Percentiles rank a stretch among this genome's conserved stretches.
Conservation (phyloP, 495 filamentous ascomycete genomes). For the Podospora anserina region DNA sequence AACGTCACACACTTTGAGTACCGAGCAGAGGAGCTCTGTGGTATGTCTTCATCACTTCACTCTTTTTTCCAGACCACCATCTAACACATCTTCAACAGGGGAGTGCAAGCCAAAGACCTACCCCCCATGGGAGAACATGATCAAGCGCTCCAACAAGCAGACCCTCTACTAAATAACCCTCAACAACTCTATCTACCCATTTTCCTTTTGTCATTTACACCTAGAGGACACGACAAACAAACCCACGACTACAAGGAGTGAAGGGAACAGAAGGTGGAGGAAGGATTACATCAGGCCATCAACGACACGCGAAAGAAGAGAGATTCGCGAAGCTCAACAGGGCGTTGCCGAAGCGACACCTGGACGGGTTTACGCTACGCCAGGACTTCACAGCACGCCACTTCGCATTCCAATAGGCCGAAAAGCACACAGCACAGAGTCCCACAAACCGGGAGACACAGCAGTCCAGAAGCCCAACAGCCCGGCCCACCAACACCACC, state of each 20-base stretch:
- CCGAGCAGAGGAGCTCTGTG: conserved; percentile 34
- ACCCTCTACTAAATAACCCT: conserved; percentile 21
- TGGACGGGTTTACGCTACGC: neutral
- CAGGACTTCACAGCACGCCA: neutral
- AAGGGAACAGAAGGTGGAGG: neutral
- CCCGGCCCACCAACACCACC: neutral
- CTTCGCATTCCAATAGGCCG: neutral
- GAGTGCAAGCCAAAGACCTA: conserved; percentile 39
- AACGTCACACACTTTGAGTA: conserved; percentile 43
- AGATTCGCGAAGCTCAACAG: neutral
- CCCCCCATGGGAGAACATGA: conserved; percentile 39
- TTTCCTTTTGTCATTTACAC: neutral
- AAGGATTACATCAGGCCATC: neutral
- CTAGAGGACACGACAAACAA: neutral
- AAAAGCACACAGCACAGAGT: neutral
- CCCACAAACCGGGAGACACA: neutral
- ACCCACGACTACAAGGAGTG: neutral
- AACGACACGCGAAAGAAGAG: neutral
- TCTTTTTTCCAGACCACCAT: neutral
- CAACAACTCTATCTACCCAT: neutral
- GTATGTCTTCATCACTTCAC: conserved; percentile 25
- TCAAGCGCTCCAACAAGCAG: conserved; percentile 37
- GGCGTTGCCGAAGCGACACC: neutral
- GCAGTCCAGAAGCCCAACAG: neutral
- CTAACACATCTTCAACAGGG: conserved; percentile 26